A percentile compares a stretch with the other conserved stretches of the same genome.
These are phyloP conservation scores for Russula sp. DNA, from an alignment of 768 basidiomycete genomes.

Conservation along the genomic window DNA sequence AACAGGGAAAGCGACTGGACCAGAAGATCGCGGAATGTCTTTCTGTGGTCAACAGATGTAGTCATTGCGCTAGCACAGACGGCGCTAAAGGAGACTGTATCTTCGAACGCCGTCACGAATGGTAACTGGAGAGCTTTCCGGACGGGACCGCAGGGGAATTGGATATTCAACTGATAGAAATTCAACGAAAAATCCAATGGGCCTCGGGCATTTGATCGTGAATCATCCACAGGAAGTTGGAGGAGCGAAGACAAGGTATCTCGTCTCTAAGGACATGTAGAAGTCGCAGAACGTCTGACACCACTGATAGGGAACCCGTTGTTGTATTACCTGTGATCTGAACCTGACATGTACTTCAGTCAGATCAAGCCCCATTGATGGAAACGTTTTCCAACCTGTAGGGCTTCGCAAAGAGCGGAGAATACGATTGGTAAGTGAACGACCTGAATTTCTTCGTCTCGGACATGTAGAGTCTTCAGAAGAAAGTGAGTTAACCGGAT, in stretches of 20 bases:
- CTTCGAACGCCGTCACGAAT: slow-evolving; percentile 56
- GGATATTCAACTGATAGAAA: slow-evolving; percentile 52
- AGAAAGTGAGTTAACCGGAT: slow-evolving; percentile 70
- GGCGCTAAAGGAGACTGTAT: slow-evolving; percentile 48
- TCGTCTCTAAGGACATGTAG: slow-evolving; percentile 20
- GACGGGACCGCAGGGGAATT: not conserved
- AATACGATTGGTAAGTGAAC: slow-evolving; percentile 82
- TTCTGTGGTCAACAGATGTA: slow-evolving; percentile 34
- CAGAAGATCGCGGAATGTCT: slow-evolving; percentile 48
- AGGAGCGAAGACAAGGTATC: slow-evolving; percentile 21
- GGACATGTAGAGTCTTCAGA: slow-evolving; percentile 63
- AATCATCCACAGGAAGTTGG: slow-evolving; percentile 6
- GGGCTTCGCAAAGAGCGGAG: slow-evolving; percentile 57
- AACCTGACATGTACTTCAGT: slow-evolving; percentile 5
- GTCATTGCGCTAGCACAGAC: slow-evolving; percentile 39
- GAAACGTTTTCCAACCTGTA: slow-evolving; percentile 49
- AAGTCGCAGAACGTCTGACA: slow-evolving; percentile 19
- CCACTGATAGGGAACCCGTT: slow-evolving; percentile 12
- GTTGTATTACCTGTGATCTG: slow-evolving; percentile 7
- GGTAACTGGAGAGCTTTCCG: slow-evolving; percentile 43
- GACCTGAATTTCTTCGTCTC: slow-evolving; percentile 83
- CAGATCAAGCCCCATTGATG: not conserved
- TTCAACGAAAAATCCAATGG: slow-evolving; percentile 29
- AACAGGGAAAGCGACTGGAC: slow-evolving; percentile 53
- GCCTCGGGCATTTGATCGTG: slow-evolving; percentile 11